Evolutionary conservation across 805 yeast species (phyloP).

Genomic region (Pichia nakasei): DNA sequence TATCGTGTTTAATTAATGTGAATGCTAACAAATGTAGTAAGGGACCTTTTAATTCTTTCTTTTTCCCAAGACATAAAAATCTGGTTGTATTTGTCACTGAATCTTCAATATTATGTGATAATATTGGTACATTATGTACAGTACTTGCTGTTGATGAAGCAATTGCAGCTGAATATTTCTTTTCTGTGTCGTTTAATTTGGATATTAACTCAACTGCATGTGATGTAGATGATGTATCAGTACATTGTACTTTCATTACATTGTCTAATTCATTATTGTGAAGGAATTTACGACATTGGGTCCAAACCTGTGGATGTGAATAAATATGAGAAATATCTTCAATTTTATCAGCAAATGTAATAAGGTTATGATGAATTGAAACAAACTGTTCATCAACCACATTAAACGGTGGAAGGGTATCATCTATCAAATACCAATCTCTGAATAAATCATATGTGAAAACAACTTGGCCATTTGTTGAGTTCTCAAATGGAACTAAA

Average conservation of each 20-base stretch:
- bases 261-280: slow-evolving; percentile 25
- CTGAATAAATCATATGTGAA: slow-evolving; percentile 75
- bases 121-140: slow-evolving; percentile 48
- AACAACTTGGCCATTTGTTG: slow-evolving; percentile 90
- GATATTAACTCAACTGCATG: slow-evolving; percentile 67
- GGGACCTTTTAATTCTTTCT: neutral
- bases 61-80: slow-evolving; percentile 57
- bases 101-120: slow-evolving; percentile 59
- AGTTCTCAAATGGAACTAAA: slow-evolving; percentile 86
- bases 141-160: slow-evolving; percentile 63
- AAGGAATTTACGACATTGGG: slow-evolving; percentile 66
- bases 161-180: slow-evolving; percentile 54
- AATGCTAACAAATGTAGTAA: slow-evolving; percentile 53
- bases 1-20: slow-evolving; percentile 49
- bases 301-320: slow-evolving; percentile 98
- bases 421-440: slow-evolving; percentile 41
- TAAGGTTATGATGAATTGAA: slow-evolving; percentile 68
- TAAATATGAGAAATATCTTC: slow-evolving; percentile 47
- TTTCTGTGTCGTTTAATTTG: slow-evolving; percentile 22
- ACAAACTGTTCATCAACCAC: slow-evolving; percentile 78
- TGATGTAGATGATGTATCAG: slow-evolving; percentile 76
- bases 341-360: slow-evolving; percentile 38
- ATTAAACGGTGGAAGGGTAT: slow-evolving; percentile 31
- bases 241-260: slow-evolving; percentile 31
- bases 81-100: slow-evolving; percentile 72